Conservation (phyloP, 1,284 basidiomycete genomes). For the Heterobasidion occidentale region DNA sequence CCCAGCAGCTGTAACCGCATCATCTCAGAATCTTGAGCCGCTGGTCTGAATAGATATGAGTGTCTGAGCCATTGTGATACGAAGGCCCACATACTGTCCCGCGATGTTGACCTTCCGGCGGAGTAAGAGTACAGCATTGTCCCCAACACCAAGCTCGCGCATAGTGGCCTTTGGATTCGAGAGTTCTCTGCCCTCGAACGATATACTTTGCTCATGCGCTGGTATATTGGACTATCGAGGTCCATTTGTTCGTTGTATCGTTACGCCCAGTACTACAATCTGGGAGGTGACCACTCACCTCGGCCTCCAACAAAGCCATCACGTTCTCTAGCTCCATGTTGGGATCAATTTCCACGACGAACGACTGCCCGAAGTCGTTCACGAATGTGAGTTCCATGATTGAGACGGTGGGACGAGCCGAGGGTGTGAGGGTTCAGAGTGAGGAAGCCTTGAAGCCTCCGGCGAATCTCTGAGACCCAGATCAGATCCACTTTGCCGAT, state of each 20-base stretch:
- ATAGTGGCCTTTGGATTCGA: slow-evolving; percentile 60
- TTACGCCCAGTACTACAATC: too few relatives aligned
- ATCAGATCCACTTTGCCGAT: too few relatives aligned
- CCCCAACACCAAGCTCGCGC: slow-evolving; percentile 48
- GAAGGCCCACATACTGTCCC: slow-evolving; percentile 42
- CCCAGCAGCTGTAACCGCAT: slow-evolving; percentile 85
- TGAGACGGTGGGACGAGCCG: slow-evolving; percentile 2
- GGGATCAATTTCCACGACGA: slow-evolving; percentile 77
- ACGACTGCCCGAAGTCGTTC: slow-evolving; percentile 71
- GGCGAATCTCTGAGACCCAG: not conserved
- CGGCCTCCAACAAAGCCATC: slow-evolving; percentile 83
- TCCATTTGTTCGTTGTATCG: not conserved
- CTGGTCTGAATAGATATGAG: slow-evolving; percentile 29
- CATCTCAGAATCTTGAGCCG: slow-evolving; percentile 81
- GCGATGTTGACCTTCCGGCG: slow-evolving; percentile 52
- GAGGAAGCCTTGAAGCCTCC: not conserved
- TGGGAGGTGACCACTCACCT: slow-evolving; percentile 43
- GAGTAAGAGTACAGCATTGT: slow-evolving; percentile 60
- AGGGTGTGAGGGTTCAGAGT: slow-evolving; percentile 6
- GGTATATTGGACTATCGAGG: slow-evolving; percentile 55
- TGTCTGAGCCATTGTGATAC: not conserved
- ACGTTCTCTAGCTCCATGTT: slow-evolving; percentile 86
- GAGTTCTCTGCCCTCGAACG: slow-evolving; percentile 57
- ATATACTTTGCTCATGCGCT: slow-evolving; percentile 61
- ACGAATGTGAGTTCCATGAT: slow-evolving; percentile 79